Conservation (phyloP, 225 moss, liverwort and hornwort genomes). For the Ulota crispa region DNA sequence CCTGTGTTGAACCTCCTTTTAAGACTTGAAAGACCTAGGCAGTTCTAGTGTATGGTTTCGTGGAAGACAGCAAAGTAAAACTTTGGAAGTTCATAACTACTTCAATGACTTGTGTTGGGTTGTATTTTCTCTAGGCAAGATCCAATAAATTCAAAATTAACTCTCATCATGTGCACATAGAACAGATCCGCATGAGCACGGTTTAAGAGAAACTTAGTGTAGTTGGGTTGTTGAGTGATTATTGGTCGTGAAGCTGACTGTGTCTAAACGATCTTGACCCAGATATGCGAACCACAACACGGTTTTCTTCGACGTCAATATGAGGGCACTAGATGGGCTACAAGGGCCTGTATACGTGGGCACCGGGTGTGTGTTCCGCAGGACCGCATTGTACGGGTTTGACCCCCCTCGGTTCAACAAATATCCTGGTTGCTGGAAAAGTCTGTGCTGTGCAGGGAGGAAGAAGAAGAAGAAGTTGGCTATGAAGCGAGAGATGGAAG, state of each 20-base stretch:
- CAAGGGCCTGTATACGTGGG: slow-evolving; percentile 94
- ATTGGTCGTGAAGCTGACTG: not conserved
- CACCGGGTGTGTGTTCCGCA: slow-evolving; percentile 79
- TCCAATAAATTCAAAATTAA: not conserved
- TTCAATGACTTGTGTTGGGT: not conserved
- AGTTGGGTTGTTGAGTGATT: not conserved
- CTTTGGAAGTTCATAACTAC: not conserved
- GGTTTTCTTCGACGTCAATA: slow-evolving; percentile 95
- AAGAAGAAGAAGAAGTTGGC: slow-evolving; percentile 40
- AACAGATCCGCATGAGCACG: not conserved
- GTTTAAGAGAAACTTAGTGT: not conserved
- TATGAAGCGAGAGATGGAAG: slow-evolving; percentile 61
- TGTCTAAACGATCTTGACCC: not conserved
- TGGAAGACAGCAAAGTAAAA: not conserved
- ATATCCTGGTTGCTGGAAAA: slow-evolving; percentile 60
- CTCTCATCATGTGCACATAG: not conserved
- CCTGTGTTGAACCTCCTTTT: not conserved
- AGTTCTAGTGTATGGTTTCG: not conserved
- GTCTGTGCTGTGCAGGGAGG: slow-evolving; percentile 51
- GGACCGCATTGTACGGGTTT: slow-evolving; percentile 81
- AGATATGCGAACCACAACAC: slow-evolving; percentile 96
- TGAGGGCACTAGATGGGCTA: slow-evolving; percentile 84
- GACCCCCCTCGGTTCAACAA: slow-evolving; percentile 71
- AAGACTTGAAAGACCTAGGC: not conserved
- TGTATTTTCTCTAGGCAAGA: not conserved